A percentile compares a stretch with the other conserved stretches of the same genome.
Evolutionary conservation across 2,329 filamentous ascomycete genomes (phyloP).

Genomic region (Thermothelomyces thermophilus): DNA sequence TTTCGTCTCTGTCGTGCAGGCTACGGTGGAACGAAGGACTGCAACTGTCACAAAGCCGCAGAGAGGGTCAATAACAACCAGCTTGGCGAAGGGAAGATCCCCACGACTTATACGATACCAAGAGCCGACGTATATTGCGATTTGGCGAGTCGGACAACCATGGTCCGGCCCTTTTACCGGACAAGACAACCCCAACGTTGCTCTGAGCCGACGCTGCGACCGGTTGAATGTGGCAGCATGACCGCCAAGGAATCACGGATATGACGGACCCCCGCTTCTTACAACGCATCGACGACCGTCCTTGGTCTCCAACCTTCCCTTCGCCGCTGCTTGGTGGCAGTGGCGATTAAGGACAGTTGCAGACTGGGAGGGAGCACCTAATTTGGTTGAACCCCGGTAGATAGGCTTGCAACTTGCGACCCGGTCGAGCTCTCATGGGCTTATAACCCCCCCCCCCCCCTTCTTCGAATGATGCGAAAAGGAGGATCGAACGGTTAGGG

Average conservation of each 20-base stretch:
- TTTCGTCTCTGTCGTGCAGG: too few relatives aligned
- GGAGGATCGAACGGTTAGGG: too few relatives aligned
- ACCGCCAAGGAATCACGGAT: constrained; percentile 2
- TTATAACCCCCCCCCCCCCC: too few relatives aligned
- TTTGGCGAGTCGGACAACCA: not conserved
- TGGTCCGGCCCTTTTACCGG: constrained; percentile 1
- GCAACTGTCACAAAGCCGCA: not conserved
- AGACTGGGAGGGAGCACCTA: too few relatives aligned
- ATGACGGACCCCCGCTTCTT: constrained; percentile 7
- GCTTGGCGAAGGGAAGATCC: not conserved
- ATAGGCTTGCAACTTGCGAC: too few relatives aligned
- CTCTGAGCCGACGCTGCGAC: not conserved
- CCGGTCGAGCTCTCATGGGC: too few relatives aligned
- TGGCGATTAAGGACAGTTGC: too few relatives aligned
- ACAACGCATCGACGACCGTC: not conserved
- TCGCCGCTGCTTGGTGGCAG: not conserved
- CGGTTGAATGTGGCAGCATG: constrained; percentile 7
- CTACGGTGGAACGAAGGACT: too few relatives aligned
- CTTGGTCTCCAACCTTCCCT: not conserved
- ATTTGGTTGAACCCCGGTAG: too few relatives aligned
- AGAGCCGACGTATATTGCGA: not conserved
- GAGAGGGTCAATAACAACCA: not conserved
- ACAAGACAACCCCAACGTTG: not conserved
- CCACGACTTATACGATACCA: not conserved
- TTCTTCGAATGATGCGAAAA: too few relatives aligned